phyloP scores from a whole-genome alignment of 2,329 filamentous ascomycete genomes.

The Orbilia ellipsospora region DNA sequence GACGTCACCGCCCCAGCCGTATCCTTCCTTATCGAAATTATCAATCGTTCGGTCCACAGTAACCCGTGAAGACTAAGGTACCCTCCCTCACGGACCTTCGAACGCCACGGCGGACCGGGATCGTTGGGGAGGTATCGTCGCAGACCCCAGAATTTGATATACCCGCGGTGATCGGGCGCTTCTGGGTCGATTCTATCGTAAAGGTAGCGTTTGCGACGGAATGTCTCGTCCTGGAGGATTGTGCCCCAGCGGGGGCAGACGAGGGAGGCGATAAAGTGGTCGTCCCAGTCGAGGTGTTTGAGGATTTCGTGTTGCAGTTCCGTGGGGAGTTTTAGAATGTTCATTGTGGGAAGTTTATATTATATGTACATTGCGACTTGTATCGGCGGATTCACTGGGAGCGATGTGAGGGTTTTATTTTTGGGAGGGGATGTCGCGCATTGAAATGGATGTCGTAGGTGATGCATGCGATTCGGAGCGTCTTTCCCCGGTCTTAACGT shows the following conservation, averaged over 20 bases:
- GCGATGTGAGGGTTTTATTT: not conserved
- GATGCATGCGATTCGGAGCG: not conserved
- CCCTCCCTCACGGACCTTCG: slow-evolving; percentile 10
- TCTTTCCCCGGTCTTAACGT: too few relatives aligned
- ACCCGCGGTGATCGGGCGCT: not conserved
- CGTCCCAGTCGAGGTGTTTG: slow-evolving; percentile 26
- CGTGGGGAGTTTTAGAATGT: slow-evolving; percentile 18
- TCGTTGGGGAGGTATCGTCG: slow-evolving; percentile 30
- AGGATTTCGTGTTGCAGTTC: slow-evolving; percentile 38
- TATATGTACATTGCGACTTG: not conserved
- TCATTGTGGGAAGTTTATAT: not conserved
- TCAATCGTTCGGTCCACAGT: slow-evolving; percentile 21
- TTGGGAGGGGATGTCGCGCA: not conserved
- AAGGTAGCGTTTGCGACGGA: slow-evolving; percentile 30
- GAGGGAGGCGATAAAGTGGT: slow-evolving; percentile 30
- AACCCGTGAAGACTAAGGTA: slow-evolving; percentile 32
- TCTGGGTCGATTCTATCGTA: slow-evolving; percentile 28
- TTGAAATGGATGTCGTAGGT: not conserved
- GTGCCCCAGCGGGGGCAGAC: slow-evolving; percentile 30
- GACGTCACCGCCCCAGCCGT: not conserved
- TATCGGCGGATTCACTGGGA: not conserved
- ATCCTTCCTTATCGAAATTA: slow-evolving; percentile 10
- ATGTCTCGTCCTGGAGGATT: slow-evolving; percentile 12
- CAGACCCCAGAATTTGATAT: slow-evolving; percentile 12
- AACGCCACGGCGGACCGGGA: slow-evolving; percentile 29